phyloP scores from a whole-genome alignment of 345 rosid genomes.

The Psidium friedrichsthalianum region DNA sequence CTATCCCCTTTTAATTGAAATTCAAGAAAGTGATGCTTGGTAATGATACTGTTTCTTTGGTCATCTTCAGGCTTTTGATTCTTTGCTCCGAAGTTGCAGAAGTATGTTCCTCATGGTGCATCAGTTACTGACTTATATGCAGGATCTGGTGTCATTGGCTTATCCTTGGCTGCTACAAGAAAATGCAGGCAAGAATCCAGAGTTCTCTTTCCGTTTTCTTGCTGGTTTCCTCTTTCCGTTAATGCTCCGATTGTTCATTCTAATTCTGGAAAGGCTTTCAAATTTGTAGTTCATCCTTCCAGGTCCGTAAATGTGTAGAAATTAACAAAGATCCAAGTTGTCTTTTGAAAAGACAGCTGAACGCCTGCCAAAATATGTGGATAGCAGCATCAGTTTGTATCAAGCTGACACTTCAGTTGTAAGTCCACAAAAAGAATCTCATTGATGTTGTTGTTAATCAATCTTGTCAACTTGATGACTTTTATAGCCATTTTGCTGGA shows the following conservation, averaged over 20 bases:
- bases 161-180: slow-evolving; percentile 74
- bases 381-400: slow-evolving; percentile 83
- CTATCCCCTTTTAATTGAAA: neutral
- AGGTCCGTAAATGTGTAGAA: slow-evolving; percentile 92
- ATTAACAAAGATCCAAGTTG: slow-evolving; percentile 84
- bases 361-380: slow-evolving; percentile 58
- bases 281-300: slow-evolving; percentile 32
- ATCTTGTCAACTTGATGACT: neutral
- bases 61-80: slow-evolving; percentile 55
- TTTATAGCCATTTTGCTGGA: neutral
- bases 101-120: slow-evolving; percentile 74
- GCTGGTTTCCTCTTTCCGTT: neutral
- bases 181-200: slow-evolving; percentile 68
- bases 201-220: neutral
- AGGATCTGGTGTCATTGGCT: slow-evolving; percentile 94
- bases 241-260: slow-evolving; percentile 6
- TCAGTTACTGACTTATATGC: slow-evolving; percentile 89
- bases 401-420: slow-evolving; percentile 78
- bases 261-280: neutral
- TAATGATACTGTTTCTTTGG: neutral
- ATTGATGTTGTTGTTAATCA: neutral
- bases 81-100: slow-evolving; percentile 75
- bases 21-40: neutral
- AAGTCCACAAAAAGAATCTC: slow-evolving; percentile 14
- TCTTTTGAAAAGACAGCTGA: slow-evolving; percentile 82